phyloP scores from a whole-genome alignment of 202 grass and related monocot genomes.

The Setaria viridis region DNA sequence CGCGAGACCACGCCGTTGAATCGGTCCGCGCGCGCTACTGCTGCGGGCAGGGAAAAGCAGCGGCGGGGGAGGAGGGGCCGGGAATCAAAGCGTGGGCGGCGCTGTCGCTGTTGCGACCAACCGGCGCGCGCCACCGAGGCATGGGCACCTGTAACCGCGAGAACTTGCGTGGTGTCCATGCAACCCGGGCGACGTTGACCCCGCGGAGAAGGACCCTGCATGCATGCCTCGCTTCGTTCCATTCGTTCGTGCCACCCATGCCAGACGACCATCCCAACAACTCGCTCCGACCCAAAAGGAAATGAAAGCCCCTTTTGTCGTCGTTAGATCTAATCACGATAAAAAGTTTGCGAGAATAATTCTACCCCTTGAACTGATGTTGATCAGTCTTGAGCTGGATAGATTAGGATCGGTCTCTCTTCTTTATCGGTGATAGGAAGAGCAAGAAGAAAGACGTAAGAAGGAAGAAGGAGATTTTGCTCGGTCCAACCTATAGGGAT shows the following conservation, averaged over 20 bases:
- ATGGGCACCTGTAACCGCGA: conserved; percentile 34
- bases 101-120: conserved; percentile 39
- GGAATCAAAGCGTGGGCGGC: conserved; percentile 50
- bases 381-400: no score
- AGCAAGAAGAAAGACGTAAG: no score
- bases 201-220: neutral
- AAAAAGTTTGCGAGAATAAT: no score
- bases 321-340: no score
- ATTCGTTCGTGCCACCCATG: neutral
- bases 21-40: neutral
- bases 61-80: neutral
- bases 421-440: no score
- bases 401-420: no score
- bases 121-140: conserved; percentile 18
- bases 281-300: neutral
- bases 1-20: conserved; percentile 8
- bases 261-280: neutral
- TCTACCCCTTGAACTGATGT: no score
- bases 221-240: neutral
- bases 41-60: neutral
- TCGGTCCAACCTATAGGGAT: no score
- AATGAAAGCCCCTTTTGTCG: no score
- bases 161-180: conserved; percentile 34
- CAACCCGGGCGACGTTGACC: conserved; percentile 29
- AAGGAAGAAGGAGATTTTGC: no score